Evolutionary conservation across 2,329 filamentous ascomycete genomes (phyloP).

Genomic region (Coniochaeta pulveracea): DNA sequence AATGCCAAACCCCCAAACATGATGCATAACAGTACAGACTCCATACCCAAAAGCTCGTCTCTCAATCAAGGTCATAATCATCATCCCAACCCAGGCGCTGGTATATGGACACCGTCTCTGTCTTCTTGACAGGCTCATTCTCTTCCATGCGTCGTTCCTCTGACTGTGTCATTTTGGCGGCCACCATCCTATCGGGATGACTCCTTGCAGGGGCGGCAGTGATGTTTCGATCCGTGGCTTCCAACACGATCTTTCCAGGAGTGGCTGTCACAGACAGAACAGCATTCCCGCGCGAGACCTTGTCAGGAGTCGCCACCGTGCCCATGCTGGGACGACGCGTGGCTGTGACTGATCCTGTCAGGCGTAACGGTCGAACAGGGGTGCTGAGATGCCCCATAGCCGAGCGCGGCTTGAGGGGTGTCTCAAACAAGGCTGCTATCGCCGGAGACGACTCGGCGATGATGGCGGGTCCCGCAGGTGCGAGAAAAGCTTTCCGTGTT

Average conservation of each 20-base stretch:
- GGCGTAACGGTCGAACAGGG: slow-evolving; percentile 1
- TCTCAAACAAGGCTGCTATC: slow-evolving; percentile 14
- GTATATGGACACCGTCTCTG: slow-evolving; percentile 32
- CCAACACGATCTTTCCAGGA: too few species aligned
- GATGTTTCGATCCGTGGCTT: too few species aligned
- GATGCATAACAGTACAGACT: too few species aligned
- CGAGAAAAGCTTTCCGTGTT: slow-evolving; percentile 5
- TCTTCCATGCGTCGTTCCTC: too few species aligned
- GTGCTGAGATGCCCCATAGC: not conserved
- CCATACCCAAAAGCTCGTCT: too few species aligned
- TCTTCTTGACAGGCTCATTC: slow-evolving; percentile 9
- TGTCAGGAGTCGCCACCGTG: not conserved
- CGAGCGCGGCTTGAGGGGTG: slow-evolving; percentile 13
- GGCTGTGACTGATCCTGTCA: not conserved
- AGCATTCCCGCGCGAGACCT: too few species aligned
- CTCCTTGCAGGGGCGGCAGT: too few species aligned
- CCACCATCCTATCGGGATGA: slow-evolving; percentile 7
- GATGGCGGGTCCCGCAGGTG: not conserved
- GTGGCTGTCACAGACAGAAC: too few species aligned
- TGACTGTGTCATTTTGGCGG: slow-evolving; percentile 12
- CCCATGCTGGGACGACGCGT: not conserved
- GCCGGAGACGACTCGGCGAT: slow-evolving; percentile 10
- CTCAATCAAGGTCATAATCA: slow-evolving; percentile 28
- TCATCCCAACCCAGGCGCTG: slow-evolving; percentile 47
- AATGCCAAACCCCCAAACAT: too few species aligned